Base-by-base conservation (phyloP, 306 rosid species). In the Quercus agrifolia region DNA sequence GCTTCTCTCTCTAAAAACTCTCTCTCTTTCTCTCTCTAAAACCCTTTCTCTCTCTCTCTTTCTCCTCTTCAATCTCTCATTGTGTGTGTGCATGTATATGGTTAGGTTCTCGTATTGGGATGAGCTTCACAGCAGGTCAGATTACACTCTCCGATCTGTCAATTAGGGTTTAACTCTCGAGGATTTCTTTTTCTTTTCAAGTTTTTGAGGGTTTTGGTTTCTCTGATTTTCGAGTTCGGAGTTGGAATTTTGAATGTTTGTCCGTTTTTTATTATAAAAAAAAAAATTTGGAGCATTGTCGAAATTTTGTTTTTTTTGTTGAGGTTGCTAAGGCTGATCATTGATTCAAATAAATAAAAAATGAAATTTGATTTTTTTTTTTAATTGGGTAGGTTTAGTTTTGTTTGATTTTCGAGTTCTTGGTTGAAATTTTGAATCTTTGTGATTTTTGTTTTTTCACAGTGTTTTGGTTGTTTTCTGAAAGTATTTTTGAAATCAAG, bases 91-190 rank as follows among this genome's bases (percentile, higher is more conserved):
- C 64, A 52, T 68, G 4, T 2, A 1, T 15, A 6, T 21, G 35
- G 6, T 9, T 54, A 23, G 30, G 12, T 64, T 33, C 46, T 75
- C 54, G 30, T 79, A 62, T 72, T 81, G 75, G 46, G 79, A 35
- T 81, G 82, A 77, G 80, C 88, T 87, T 89, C 82, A 75, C 85
- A 55, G 13, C 28, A 56, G 89, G 91, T 77, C 56, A 89, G 88
- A 49, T 64, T 86, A 41, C 64, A 44, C 67, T 41, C 17, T 71
- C 84, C 80, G 93, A 87, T 86, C 91, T 89, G 86, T 51, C 63
- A 73, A 71, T 79, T 89, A 89, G 93, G 93, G 92, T 85, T 84
- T 79, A 23, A 71, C 68, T 77, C 70, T 41, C 9, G 31, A 3
- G 57, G 31, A 30, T 54, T 18, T 14, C n/a, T 56, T 63, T 80